Percentiles rank a stretch among this genome's conserved stretches.
phyloP scores from a whole-genome alignment of 106 monocot genomes.

The Dioscorea alata region DNA sequence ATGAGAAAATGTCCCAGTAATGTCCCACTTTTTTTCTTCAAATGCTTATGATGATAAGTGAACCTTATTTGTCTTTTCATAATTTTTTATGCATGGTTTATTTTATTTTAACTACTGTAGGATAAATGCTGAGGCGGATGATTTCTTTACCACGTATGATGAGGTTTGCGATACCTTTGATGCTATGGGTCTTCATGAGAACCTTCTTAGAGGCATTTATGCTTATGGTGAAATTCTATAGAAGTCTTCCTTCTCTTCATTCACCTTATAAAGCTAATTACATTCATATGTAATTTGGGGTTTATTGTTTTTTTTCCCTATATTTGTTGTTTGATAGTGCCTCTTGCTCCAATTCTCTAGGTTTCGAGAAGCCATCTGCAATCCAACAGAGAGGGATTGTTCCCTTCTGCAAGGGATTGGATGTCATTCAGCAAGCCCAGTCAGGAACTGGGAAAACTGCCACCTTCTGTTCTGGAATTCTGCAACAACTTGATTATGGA shows the following conservation, averaged over 20 bases:
- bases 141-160: conserved; percentile 56
- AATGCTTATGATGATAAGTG: background rate
- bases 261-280: background rate
- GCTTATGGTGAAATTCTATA: conserved; percentile 33
- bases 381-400: conserved; percentile 71
- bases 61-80: no score
- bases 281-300: conserved; percentile 5
- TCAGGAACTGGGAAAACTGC: conserved; percentile 76
- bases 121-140: conserved; percentile 22
- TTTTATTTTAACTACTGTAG: background rate
- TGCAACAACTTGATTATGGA: conserved; percentile 61
- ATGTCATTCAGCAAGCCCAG: conserved; percentile 72
- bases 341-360: conserved; percentile 4
- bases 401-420: conserved; percentile 63
- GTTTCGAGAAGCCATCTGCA: conserved; percentile 70
- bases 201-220: conserved; percentile 64
- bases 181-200: conserved; percentile 63
- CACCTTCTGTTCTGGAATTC: conserved; percentile 61
- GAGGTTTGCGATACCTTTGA: conserved; percentile 67
- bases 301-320: background rate
- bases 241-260: background rate
- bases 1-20: conserved; percentile 26
- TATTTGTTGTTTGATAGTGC: no score
- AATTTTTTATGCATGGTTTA: conserved; percentile 8
- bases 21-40: background rate